Evolutionary conservation across 768 basidiomycete genomes (phyloP), one percentile per base, ranked within the genome.

Genomic region (Suillus variegatus): DNA sequence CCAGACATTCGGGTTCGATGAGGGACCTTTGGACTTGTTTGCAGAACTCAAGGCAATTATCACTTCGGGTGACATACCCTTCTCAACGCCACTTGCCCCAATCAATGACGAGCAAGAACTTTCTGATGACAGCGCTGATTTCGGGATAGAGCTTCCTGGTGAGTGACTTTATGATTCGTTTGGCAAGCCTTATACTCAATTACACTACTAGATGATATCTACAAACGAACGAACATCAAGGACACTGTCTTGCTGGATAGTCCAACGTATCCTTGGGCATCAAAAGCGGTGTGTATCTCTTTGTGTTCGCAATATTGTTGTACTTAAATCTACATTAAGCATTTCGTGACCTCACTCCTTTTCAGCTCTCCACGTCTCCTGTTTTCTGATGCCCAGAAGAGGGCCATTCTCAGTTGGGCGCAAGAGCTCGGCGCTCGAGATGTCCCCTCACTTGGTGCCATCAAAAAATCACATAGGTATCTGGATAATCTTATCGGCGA

Each of bases 301-400:
- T 25, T 25, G 25, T 25, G 25, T 25, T 25, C 1, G 25, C 1
- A 25, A 25, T 25, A 25, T 25, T 25, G 25, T 25, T 25, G 25
- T 25, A 25, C 25, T 25, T 25, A 25, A 25, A 25, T 25, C 25
- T 25, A 25, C 25, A 25, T 25, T 25, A 25, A 25, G 25, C 66
- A 73, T 44, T 75, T 77, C 56, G 62, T 71, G 6, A 78, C 72
- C 0, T 69, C 74, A 40, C 58, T 78, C 12, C 65, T 80, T 7
- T 80, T 80, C 60, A 75, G 70, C 46, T 79, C 76, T 1, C 71
- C 76, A 0, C 64, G 32, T 32, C 32, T 32, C 32, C 32, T 4
- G 4, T 32, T 32, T 32, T 32, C 32, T 32, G 32, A 32, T 32
- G 32, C 32, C 6, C 77, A 79, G 56, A 69, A 79, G 63, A 64